These are phyloP conservation scores for Coprinopsis strossmayeri DNA, from an alignment of 768 basidiomycete genomes.

Conservation along the genomic window DNA sequence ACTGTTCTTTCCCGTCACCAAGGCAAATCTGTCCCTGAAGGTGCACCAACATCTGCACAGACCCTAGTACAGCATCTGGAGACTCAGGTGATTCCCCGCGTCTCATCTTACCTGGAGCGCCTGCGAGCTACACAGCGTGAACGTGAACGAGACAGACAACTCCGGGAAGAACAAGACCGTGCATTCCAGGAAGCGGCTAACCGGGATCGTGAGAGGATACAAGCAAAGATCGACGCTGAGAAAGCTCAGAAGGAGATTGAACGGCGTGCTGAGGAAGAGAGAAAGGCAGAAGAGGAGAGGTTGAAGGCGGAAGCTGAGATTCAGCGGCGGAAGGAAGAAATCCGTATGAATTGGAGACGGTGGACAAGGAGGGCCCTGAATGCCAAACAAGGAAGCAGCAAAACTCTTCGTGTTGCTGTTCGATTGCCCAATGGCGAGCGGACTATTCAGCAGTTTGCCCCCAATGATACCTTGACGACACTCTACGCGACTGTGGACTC, in stretches of 20 bases:
- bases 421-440: constrained; percentile 52
- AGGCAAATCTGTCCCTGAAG: constrained; percentile 42
- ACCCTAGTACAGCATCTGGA: constrained; percentile 63
- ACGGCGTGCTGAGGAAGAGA: constrained; percentile 19
- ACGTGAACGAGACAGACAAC: constrained; percentile 44
- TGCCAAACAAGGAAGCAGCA: constrained; percentile 15
- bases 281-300: constrained; percentile 22
- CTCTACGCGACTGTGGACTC: constrained; percentile 74
- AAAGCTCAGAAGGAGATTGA: constrained; percentile 16
- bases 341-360: constrained; percentile 52
- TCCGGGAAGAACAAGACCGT: constrained; percentile 78
- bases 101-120: constrained; percentile 65
- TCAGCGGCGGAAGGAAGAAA: constrained; percentile 25
- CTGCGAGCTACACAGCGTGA: constrained; percentile 46
- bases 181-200: constrained; percentile 63
- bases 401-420: constrained; percentile 40
- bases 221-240: constrained; percentile 42
- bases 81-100: constrained; percentile 72
- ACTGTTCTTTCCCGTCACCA: constrained; percentile 85
- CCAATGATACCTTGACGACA: constrained; percentile 43
- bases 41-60: constrained; percentile 51
- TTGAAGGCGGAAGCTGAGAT: constrained; percentile 27
- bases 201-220: constrained; percentile 64
- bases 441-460: constrained; percentile 50
- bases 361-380: constrained; percentile 51